These are phyloP conservation scores for Rhizopogon roseolus DNA, from an alignment of 768 basidiomycete genomes.

Conservation along the genomic window DNA sequence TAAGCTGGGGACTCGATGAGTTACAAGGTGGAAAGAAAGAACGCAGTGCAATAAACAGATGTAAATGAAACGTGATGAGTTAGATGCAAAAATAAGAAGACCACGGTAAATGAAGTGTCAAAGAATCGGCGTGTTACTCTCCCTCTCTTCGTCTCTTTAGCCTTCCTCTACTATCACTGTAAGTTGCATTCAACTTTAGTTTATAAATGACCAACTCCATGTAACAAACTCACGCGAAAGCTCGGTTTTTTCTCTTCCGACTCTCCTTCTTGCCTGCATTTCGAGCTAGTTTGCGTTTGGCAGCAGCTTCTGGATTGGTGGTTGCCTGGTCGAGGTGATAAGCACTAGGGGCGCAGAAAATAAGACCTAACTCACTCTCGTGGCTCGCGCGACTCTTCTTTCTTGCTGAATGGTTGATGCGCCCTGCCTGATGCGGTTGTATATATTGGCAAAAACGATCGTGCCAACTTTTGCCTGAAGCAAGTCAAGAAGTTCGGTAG, in stretches of 20 bases:
- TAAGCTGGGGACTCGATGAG: too few relatives aligned
- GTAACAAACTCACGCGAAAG: conserved; percentile 47
- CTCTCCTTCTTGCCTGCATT: conserved; percentile 81
- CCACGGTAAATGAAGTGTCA: too few relatives aligned
- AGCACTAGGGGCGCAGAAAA: neutral
- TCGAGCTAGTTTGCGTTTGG: conserved; percentile 66
- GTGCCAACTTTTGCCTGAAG: conserved; percentile 84
- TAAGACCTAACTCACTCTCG: conserved; percentile 33
- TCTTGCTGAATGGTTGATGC: conserved; percentile 64
- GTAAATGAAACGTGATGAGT: too few relatives aligned
- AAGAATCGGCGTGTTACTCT: conserved; percentile 3
- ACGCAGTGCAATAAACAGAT: too few relatives aligned
- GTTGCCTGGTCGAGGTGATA: conserved; percentile 41
- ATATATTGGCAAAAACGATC: conserved; percentile 74
- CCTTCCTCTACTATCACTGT: conserved; percentile 46
- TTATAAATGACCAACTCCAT: neutral
- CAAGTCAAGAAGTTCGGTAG: conserved; percentile 81
- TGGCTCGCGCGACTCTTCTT: conserved; percentile 56
- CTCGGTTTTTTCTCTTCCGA: conserved; percentile 67
- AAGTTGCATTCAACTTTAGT: neutral
- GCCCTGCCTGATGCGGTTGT: conserved; percentile 76
- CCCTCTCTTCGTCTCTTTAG: conserved; percentile 40
- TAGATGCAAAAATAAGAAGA: too few relatives aligned
- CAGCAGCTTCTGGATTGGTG: conserved; percentile 70
- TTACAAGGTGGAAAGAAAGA: too few relatives aligned